Evolutionary conservation across 2,329 filamentous ascomycete genomes (phyloP), one percentile per base, ranked within the genome.

Genomic region (Trichocomaceae sp.): DNA sequence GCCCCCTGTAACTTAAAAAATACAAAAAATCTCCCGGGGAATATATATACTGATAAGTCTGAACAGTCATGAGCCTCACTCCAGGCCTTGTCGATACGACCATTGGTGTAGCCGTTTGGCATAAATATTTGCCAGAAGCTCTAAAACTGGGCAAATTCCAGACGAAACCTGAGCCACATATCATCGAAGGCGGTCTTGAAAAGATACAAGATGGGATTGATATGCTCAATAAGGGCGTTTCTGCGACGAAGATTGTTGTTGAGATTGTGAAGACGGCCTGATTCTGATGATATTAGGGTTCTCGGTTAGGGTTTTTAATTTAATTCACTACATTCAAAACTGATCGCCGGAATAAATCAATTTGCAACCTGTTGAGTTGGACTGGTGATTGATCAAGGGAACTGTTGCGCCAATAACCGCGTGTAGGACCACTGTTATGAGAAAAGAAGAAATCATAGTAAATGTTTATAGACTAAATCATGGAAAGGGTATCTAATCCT

Each of bases 201-300:
- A 64, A 59, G 15, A 62, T 74, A 31, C 70, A 73, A 47, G 63
- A 64, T 7, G 72, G 66, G 15, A 56, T 73, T 5, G 70, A 73
- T 52, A 65, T 61, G 58, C 61, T 67, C 57, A 70, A 66, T 60
- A 63, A 61, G 47, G 72, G 72, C 33, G 71, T 74, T 7, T 69
- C 65, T 56, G 72, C 70, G 19, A 62, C 62, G 59, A 75, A 75
- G 58, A 62, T 75, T 15, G 69, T 72, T 7, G 64, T 74, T 22
- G 58, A 60, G 42, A 47, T 55, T 51, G 50, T 23, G 15, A 46
- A 26, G 50, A 12, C 39, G 9, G 50, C 29, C 22, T 45, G 44
- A 37, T 10, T 23, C 23, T 20, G 19, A 2, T 17, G 12, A 17
- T n/a, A 22, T 20, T 33, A 47, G 46, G 46, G 46, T 33, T 47